phyloP scores from a whole-genome alignment of 305 asterid genomes.

The Plantago coronopus region DNA sequence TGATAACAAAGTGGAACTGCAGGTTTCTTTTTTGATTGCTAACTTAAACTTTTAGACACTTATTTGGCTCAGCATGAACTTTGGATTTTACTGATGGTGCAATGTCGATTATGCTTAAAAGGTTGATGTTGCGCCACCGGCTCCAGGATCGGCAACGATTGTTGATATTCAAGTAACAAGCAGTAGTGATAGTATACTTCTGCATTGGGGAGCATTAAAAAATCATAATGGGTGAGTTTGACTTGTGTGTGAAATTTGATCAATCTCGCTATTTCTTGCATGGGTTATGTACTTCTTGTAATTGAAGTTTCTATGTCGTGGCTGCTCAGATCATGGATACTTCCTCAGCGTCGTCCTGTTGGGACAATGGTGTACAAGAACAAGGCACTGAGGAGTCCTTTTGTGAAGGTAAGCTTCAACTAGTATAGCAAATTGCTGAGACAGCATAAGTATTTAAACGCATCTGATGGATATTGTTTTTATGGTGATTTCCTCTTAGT shows the following conservation, averaged over 20 bases:
- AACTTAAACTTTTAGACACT: conserved; percentile 18
- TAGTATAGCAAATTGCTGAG: conserved; percentile 10
- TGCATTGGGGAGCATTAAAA: conserved; percentile 93
- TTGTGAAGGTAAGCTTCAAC: conserved; percentile 60
- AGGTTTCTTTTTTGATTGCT: conserved; percentile 42
- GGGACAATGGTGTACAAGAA: conserved; percentile 77
- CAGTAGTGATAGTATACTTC: conserved; percentile 48
- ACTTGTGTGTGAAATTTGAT: conserved; percentile 20
- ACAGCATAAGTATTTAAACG: conserved; percentile 17
- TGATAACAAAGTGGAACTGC: conserved; percentile 67
- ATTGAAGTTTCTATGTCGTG: conserved; percentile 9
- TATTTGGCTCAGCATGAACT: conserved; percentile 7
- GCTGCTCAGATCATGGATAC: conserved; percentile 64
- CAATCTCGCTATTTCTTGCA: conserved; percentile 18
- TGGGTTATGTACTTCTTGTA: background rate
- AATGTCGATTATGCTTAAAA: conserved; percentile 37
- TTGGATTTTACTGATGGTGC: conserved; percentile 15
- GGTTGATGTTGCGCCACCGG: conserved; percentile 70
- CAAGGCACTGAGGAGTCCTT: conserved; percentile 85
- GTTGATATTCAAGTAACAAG: conserved; percentile 59
- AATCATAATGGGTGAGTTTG: conserved; percentile 49
- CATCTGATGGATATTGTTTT: conserved; percentile 24
- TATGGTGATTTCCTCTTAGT: conserved; percentile 42
- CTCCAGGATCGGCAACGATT: conserved; percentile 44
- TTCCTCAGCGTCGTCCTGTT: conserved; percentile 71